Conservation (phyloP, 768 basidiomycete species). For the Crassisporium funariophilum region DNA sequence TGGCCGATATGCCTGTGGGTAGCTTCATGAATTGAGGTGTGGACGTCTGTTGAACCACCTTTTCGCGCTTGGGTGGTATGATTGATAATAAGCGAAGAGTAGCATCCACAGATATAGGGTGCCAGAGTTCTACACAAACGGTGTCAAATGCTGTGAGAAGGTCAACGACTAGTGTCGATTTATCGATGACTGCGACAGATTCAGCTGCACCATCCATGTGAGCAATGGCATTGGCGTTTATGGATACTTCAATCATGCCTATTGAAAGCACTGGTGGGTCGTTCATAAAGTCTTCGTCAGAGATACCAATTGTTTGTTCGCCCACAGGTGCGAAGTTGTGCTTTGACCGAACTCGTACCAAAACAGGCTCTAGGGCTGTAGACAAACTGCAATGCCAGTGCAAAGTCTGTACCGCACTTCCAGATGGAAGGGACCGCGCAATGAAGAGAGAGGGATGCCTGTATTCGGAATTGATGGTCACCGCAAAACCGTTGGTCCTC, state of each 20-base stretch:
- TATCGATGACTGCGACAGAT: conserved; percentile 34
- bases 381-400: conserved; percentile 45
- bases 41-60: too few relatives aligned
- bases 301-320: conserved; percentile 27
- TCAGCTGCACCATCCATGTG: conserved; percentile 48
- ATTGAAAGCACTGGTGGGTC: conserved; percentile 59
- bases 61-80: conserved; percentile 26
- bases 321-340: conserved; percentile 23
- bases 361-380: conserved; percentile 50
- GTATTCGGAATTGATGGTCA: conserved; percentile 47
- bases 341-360: conserved; percentile 51
- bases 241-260: conserved; percentile 54
- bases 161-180: conserved; percentile 21
- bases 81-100: conserved; percentile 48
- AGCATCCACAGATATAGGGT: conserved; percentile 32
- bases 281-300: conserved; percentile 41
- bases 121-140: conserved; percentile 34
- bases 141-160: conserved; percentile 23
- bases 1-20: conserved; percentile 56
- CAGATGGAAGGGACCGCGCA: conserved; percentile 25
- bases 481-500: conserved; percentile 52
- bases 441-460: conserved; percentile 24
- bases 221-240: conserved; percentile 48
- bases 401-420: conserved; percentile 43
- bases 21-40: conserved; percentile 40